Evolutionary conservation across 768 basidiomycete genomes (phyloP), one percentile per base, ranked within the genome.

Genomic region (Phaeotremella fagi): DNA sequence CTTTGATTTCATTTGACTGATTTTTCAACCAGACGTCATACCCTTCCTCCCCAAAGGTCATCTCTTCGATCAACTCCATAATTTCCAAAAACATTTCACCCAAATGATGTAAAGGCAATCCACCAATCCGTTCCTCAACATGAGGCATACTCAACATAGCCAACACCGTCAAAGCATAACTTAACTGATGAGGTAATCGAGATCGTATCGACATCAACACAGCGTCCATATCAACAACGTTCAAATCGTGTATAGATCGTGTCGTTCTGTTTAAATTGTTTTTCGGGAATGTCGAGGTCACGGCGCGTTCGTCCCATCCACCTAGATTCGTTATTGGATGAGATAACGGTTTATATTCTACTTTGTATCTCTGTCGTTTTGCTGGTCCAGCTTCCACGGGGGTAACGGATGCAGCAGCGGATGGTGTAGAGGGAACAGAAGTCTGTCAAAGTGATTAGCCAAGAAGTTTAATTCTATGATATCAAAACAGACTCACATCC

Each of bases 131-230:
- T n/a, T 71, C 65, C 20, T 68, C 67, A 11, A 63, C 60, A 46
- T 68, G 66, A 9, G 72, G 66, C 67, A 73, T 70, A 7, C 62
- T 64, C n/a, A 70, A 77, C 68, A 94, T 77, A 3, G 85, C 85
- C 60, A 97, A 79, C 3, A 88, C 88, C 20, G 90, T 90, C 61
- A 99, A 76, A 3, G 87, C 89, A 70, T 91, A 98, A 3, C 90
- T 85, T 48, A 92, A 77, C 73, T 99, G 94, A 42, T 82, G 79
- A 7, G 84, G 80, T 36, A 97, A 76, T 29, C 92, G 80, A 29
- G 88, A 94, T 27, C 91, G 86, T 35, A 99, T 77, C 26, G 88
- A 87, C 85, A 99, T 85, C n/a, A 84, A 85, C 45, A 99, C 79
- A n/a, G 84, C 84, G 67, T 95, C 91, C 53, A 97, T 84, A 64